phyloP scores from a whole-genome alignment of 768 basidiomycete species.

The Leccinum longicurvipes region DNA sequence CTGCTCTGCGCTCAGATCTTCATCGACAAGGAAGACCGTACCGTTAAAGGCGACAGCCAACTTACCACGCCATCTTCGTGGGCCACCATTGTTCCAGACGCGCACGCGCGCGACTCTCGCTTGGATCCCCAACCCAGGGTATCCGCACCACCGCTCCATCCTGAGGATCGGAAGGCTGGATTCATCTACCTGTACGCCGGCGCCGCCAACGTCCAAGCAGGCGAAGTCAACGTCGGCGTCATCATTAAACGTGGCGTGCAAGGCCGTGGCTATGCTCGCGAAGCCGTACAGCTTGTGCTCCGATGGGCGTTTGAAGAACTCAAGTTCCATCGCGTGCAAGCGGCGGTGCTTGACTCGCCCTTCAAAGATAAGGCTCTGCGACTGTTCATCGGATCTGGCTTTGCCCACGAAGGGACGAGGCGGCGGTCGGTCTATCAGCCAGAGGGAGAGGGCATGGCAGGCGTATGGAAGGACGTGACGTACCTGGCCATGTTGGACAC shows the following conservation, averaged over 20 bases:
- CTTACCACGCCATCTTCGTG: neutral
- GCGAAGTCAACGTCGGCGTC: conserved; percentile 59
- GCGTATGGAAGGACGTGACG: conserved; percentile 57
- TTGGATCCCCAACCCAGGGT: neutral
- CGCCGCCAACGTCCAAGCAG: conserved; percentile 17
- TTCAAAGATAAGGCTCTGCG: conserved; percentile 41
- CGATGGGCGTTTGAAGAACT: conserved; percentile 42
- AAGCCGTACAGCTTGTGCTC: conserved; percentile 45
- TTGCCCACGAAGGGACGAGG: conserved; percentile 61
- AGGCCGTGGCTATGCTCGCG: conserved; percentile 42
- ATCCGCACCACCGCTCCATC: neutral
- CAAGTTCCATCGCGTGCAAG: conserved; percentile 35
- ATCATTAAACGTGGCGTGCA: conserved; percentile 39
- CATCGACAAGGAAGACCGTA: neutral
- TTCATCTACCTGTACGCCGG: conserved; percentile 28
- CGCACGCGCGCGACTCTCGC: too few species aligned
- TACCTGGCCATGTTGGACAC: conserved; percentile 60
- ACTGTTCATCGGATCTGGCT: conserved; percentile 50
- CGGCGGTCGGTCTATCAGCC: conserved; percentile 51
- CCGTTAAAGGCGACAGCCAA: neutral
- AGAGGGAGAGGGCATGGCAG: conserved; percentile 32
- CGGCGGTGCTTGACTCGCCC: conserved; percentile 43
- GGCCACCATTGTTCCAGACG: neutral
- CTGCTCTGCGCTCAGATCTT: conserved; percentile 26
- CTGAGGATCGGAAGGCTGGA: conserved; percentile 3